Base-by-base conservation (phyloP, 2,329 filamentous ascomycete genomes). In the Diaporthe velutina region DNA sequence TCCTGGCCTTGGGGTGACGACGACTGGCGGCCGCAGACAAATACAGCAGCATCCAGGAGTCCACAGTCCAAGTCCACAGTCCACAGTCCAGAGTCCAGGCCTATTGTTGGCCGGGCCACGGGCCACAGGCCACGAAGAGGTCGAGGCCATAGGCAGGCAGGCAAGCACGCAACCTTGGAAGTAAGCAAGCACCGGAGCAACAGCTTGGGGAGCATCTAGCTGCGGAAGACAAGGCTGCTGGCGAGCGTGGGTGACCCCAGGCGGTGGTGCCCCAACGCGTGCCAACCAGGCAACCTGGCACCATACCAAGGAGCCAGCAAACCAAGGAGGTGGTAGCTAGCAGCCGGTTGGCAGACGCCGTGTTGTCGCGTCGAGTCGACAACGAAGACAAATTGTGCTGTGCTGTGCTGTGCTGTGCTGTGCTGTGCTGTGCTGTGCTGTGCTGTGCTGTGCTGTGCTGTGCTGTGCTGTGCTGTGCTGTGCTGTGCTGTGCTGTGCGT, bases 41-140 rank as follows among this genome's bases (percentile, higher is more conserved):
- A 17, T 35, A 28, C 58, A 45, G 30, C 30, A 22, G n/a, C 30
- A n/a, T n/a, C n/a, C n/a, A n/a, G n/a, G n/a, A n/a, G n/a, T n/a
- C n/a, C n/a, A n/a, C n/a, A n/a, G n/a, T n/a, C n/a, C n/a, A n/a
- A n/a, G n/a, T n/a, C n/a, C n/a, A n/a, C n/a, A n/a, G n/a, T 30
- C n/a, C 70, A 15, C 55, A 35, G 17, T 38, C n/a, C 33, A 52
- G 58, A 64, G 66, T 55, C 15, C 25, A 70, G 57, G 54, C 57
- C 33, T 45, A 48, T 60, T 72, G 57, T 60, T 72, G 57, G 60
- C 70, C 60, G 25, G 70, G 30, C 67, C 67, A 70, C 52, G 17
- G 38, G 55, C 42, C 68, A 50, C 57, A n/a, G 35, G 33, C 54
- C 68, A 22, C 54, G 28, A 42, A n/a, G 45, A 61, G 45, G 57